Conservation (phyloP, 352 stramenopile species). For the Thalassiosira ordinaria region DNA sequence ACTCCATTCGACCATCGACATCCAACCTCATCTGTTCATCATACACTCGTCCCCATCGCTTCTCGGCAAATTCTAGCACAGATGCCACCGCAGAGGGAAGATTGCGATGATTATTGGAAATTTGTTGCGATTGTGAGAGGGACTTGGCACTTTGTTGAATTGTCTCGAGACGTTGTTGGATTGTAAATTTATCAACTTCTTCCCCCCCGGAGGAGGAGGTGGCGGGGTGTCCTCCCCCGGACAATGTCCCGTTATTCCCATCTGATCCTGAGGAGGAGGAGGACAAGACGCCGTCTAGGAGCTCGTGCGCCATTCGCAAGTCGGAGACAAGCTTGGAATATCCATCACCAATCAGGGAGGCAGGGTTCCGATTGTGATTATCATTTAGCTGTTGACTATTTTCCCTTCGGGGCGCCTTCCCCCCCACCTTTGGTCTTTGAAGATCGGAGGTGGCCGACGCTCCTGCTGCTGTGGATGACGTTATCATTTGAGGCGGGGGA, state of each 20-base stretch:
- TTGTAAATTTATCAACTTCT: too few species aligned
- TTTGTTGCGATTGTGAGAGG: not conserved
- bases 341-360: slow-evolving; percentile 14
- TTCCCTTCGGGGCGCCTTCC: slow-evolving; percentile 7
- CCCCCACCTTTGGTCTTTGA: slow-evolving; percentile 6
- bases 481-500: not conserved
- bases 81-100: not conserved
- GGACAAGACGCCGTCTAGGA: not conserved
- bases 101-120: not conserved
- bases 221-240: too few species aligned
- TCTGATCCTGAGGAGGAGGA: not conserved
- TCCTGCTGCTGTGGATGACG: not conserved
- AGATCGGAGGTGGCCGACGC: not conserved
- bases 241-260: not conserved
- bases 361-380: not conserved
- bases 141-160: too few species aligned
- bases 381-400: not conserved
- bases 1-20: not conserved
- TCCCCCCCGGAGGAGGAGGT: too few species aligned
- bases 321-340: slow-evolving; percentile 15
- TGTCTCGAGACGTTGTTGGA: too few species aligned
- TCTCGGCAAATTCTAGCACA: not conserved
- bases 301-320: not conserved
- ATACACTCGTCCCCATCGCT: not conserved
- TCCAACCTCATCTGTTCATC: not conserved